phyloP scores from a whole-genome alignment of 345 rosid genomes.

The Bruguiera parviflora region DNA sequence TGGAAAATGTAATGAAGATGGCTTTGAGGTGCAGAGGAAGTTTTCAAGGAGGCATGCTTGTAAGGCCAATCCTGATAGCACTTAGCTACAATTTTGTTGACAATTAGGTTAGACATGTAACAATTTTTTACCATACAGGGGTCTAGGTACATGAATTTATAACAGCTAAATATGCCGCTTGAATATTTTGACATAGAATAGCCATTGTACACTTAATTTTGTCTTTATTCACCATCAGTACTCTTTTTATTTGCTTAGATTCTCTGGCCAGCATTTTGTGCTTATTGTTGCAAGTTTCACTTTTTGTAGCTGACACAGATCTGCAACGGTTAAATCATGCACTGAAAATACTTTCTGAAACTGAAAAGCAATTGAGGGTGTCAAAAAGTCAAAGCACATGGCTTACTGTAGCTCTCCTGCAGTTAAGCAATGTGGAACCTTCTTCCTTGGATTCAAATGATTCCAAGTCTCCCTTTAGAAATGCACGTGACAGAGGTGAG shows the following conservation, averaged over 20 bases:
- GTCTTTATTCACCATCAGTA: background rate
- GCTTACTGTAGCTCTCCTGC: conserved; percentile 94
- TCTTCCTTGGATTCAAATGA: conserved; percentile 42
- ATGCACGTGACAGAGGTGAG: conserved; percentile 51
- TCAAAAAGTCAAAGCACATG: conserved; percentile 92
- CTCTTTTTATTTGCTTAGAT: background rate
- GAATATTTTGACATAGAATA: background rate
- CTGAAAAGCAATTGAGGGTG: conserved; percentile 86
- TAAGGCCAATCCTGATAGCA: conserved; percentile 30
- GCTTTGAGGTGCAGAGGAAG: conserved; percentile 54
- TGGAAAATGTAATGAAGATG: conserved; percentile 54
- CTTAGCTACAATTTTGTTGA: background rate
- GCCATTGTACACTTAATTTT: background rate
- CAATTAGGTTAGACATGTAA: too few species aligned
- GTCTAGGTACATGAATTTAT: background rate
- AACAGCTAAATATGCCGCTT: background rate
- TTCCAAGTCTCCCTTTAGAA: conserved; percentile 42
- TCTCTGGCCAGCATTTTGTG: background rate
- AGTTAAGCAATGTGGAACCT: conserved; percentile 61
- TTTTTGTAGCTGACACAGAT: conserved; percentile 67
- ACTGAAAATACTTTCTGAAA: conserved; percentile 80
- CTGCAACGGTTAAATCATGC: conserved; percentile 69
- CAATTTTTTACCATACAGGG: too few species aligned
- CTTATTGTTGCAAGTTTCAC: conserved; percentile 14
- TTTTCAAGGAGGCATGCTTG: conserved; percentile 60